These are phyloP conservation scores for Parastagonospora nodorum DNA, from an alignment of 2,329 filamentous ascomycete species.

Conservation along the genomic window DNA sequence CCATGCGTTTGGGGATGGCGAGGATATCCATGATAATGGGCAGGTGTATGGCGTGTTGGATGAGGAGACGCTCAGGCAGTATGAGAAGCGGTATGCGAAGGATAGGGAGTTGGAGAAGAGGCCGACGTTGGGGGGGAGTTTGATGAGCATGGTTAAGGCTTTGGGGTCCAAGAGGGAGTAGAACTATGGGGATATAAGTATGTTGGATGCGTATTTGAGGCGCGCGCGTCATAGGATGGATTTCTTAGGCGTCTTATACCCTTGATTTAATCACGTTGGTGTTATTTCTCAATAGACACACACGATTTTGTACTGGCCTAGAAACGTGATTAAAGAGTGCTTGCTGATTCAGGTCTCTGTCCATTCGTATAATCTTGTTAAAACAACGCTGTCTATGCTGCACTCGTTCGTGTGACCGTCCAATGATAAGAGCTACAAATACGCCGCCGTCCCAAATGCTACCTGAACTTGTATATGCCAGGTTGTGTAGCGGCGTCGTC, in stretches of 20 bases:
- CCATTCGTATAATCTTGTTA: no score
- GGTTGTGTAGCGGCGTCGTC: slow-evolving; percentile 1
- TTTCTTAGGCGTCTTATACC: slow-evolving; percentile 2
- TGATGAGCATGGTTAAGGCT: slow-evolving; percentile 19
- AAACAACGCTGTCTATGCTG: no score
- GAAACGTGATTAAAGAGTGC: no score
- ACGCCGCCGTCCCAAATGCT: not conserved
- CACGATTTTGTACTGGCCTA: not conserved
- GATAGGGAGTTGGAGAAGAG: slow-evolving; percentile 25
- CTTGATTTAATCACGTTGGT: not conserved
- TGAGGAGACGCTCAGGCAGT: slow-evolving; percentile 16
- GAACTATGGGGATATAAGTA: not conserved
- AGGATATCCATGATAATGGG: slow-evolving; percentile 6
- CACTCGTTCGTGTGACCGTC: no score
- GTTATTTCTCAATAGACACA: not conserved
- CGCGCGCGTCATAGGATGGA: not conserved
- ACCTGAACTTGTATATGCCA: slow-evolving; percentile 5
- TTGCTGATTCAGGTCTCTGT: no score
- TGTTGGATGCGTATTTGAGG: not conserved
- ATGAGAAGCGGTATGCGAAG: slow-evolving; percentile 19
- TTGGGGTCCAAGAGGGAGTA: slow-evolving; percentile 15
- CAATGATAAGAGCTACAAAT: not conserved
- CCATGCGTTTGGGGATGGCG: slow-evolving; percentile 11
- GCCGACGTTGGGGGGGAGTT: slow-evolving; percentile 35
- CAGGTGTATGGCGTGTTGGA: slow-evolving; percentile 15